Base-by-base conservation (phyloP, 139 green algal species). In the Diplosphaera chodatii region DNA sequence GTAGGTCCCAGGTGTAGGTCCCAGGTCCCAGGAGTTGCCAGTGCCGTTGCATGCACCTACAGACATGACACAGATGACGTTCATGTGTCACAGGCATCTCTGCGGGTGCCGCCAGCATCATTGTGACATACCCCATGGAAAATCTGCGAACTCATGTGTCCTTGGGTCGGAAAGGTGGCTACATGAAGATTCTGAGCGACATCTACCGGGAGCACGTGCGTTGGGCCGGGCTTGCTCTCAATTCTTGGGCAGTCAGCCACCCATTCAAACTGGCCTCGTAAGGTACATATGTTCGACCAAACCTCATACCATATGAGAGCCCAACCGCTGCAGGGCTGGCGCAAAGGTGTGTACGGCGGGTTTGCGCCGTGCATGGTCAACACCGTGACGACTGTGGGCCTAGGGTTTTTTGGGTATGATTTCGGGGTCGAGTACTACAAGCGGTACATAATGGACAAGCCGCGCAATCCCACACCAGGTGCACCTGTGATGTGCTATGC, bases 321-420 rank as follows among this genome's bases (percentile, higher is more conserved):
- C 32, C 63, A 16, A 66, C n/a, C n/a, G 25, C 63, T 64, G 59
- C 48, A 67, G 64, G 40, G 66, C 25, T 34, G 55, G 8, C 2
- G 68, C 65, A 32, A 25, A 1, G 74, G 74, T 2, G 33, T 74
- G n/a, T 78, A 69, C n/a, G 66, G 68, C 28, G 74, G 74, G 13
- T 74, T 66, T 40, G 31, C 29, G 1, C 59, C 67, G 2, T 64
- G 28, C 31, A 40, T 77, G 33, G 28, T 62, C 55, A 73, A 68
- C 27, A 63, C 59, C n/a, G 67, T 37, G 0, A 3, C 40, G 1
- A 27, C 48, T 3, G 48, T 59, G 48, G 48, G 48, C 13, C 77
- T 82, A 27, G 77, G 77, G 3, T 82, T 82, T 65, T 67, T 37
- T 2, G 66, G 59, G 23, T n/a, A n/a, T n/a, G 76, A 81, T 67